These are phyloP conservation scores for Liquidambar formosana DNA, from an alignment of 164 flowering plant species.

Conservation along the genomic window DNA sequence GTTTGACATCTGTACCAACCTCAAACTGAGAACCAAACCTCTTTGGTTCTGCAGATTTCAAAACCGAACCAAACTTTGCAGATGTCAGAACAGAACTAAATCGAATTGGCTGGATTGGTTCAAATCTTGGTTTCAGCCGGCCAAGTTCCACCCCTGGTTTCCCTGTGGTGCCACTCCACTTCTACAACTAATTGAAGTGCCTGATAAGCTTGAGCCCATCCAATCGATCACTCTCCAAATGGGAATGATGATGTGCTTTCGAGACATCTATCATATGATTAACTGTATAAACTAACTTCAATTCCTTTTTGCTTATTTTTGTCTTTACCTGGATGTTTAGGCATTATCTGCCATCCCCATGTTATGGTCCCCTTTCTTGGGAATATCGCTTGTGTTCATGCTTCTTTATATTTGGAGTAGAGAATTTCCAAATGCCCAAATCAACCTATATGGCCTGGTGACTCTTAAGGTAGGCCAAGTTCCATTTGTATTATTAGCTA, in stretches of 20 bases:
- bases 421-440: constrained; percentile 77
- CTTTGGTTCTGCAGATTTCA: too few species aligned
- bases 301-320: neutral
- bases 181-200: neutral
- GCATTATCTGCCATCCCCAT: constrained; percentile 46
- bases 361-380: constrained; percentile 50
- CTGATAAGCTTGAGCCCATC: neutral
- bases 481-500: neutral
- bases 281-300: neutral
- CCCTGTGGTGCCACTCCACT: neutral
- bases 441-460: constrained; percentile 77
- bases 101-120: too few species aligned
- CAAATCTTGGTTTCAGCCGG: too few species aligned
- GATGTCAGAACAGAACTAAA: too few species aligned
- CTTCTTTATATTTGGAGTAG: constrained; percentile 88
- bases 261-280: too few species aligned
- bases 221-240: neutral
- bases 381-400: constrained; percentile 82
- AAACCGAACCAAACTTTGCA: too few species aligned
- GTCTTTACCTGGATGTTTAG: constrained; percentile 9
- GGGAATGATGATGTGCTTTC: neutral
- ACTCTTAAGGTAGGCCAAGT: constrained; percentile 47
- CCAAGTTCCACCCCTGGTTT: too few species aligned
- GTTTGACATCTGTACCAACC: too few species aligned
- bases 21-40: too few species aligned